Conservation (phyloP, 176 grass and related monocot genomes). For the Otatea glauca region DNA sequence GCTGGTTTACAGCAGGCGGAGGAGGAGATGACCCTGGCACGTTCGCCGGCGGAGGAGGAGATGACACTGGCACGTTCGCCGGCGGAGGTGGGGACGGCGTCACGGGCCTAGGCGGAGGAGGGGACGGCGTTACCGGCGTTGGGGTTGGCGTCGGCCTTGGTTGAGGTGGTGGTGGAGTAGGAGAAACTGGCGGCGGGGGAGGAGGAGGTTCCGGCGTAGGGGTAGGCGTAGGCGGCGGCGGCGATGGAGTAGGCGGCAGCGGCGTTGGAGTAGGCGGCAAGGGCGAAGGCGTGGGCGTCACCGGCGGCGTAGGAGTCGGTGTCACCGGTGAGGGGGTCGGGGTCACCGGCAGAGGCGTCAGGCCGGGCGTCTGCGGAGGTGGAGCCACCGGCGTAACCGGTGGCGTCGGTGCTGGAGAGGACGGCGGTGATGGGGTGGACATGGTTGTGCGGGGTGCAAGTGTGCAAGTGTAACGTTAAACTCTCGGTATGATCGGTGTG, state of each 20-base stretch:
- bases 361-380: not conserved
- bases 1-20: not conserved
- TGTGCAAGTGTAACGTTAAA: not conserved
- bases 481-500: not conserved
- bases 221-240: not conserved
- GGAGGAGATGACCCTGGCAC: constrained; percentile 30
- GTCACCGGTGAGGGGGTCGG: not conserved
- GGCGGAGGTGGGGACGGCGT: constrained; percentile 41
- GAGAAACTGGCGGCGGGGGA: not conserved
- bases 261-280: not conserved
- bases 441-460: not conserved
- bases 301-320: not conserved
- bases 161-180: not conserved
- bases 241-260: not conserved
- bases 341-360: not conserved
- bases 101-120: not conserved
- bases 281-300: not conserved
- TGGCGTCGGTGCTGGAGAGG: constrained; percentile 1
- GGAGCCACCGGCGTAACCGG: constrained; percentile 10
- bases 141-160: constrained; percentile 3
- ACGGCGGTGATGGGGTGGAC: not conserved
- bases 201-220: constrained; percentile 4
- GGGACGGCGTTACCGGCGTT: not conserved
- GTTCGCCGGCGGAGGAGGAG: constrained; percentile 26
- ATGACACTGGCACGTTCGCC: constrained; percentile 5